These are phyloP conservation scores for Boletus sp. DNA, from an alignment of 768 basidiomycete species.

Conservation along the genomic window DNA sequence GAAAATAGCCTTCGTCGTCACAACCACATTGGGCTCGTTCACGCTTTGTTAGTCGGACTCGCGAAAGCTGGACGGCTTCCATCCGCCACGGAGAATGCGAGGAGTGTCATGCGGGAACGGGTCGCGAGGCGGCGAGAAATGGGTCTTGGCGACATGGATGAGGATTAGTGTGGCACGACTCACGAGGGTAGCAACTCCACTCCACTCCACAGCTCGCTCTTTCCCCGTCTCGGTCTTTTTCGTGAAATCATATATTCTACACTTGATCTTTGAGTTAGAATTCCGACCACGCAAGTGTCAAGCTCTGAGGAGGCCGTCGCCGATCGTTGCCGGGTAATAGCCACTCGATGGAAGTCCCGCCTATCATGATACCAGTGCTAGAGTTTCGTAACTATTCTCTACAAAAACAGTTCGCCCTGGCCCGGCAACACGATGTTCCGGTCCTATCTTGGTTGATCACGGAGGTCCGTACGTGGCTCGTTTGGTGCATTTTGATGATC, in stretches of 20 bases:
- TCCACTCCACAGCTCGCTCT: not conserved
- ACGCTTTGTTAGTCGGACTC: slow-evolving; percentile 67
- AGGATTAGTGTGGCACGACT: slow-evolving; percentile 28
- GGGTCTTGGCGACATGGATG: slow-evolving; percentile 41
- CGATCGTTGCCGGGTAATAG: slow-evolving; percentile 2
- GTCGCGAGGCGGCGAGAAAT: slow-evolving; percentile 38
- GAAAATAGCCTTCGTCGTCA: slow-evolving; percentile 85
- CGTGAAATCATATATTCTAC: slow-evolving; percentile 5
- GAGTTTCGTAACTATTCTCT: slow-evolving; percentile 10
- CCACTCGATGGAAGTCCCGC: slow-evolving; percentile 12
- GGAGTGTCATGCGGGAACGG: slow-evolving; percentile 42
- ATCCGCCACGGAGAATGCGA: slow-evolving; percentile 45
- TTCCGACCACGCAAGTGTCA: slow-evolving; percentile 4
- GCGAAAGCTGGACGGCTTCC: slow-evolving; percentile 67
- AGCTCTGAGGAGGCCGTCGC: not conserved
- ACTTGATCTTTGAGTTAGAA: not conserved
- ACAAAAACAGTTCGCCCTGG: not conserved
- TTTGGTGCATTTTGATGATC: not conserved
- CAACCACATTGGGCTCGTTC: slow-evolving; percentile 81
- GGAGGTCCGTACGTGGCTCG: not conserved
- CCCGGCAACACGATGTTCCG: slow-evolving; percentile 2
- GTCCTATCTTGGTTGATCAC: not conserved
- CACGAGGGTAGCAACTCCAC: not conserved
- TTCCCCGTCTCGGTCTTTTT: not conserved
- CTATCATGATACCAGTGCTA: not conserved